phyloP scores from a whole-genome alignment of 768 basidiomycete genomes.

The Grammothele lineata region DNA sequence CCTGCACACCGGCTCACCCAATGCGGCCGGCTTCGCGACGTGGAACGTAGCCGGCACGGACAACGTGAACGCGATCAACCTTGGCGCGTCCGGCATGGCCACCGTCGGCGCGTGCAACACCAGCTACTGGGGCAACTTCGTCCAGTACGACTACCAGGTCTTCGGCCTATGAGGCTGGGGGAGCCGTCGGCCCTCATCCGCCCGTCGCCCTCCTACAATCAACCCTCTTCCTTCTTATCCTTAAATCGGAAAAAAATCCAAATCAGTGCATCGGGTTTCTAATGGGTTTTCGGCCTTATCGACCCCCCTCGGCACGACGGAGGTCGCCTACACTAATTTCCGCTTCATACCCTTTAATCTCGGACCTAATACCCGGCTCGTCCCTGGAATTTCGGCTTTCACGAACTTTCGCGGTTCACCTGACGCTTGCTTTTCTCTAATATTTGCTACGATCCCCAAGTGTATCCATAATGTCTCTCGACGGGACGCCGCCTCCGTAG shows the following conservation, averaged over 20 bases:
- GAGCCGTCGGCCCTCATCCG: not conserved
- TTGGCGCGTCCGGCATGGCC: conserved; percentile 55
- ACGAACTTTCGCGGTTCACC: not conserved
- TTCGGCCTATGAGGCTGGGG: conserved; percentile 31
- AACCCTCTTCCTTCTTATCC: not conserved
- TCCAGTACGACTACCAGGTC: conserved; percentile 71
- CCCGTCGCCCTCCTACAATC: conserved; percentile 6
- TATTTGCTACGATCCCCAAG: not conserved
- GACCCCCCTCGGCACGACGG: no score
- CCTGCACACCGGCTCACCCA: conserved; percentile 58
- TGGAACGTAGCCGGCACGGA: conserved; percentile 54
- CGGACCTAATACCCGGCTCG: no score
- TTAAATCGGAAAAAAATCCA: not conserved
- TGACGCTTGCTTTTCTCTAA: not conserved
- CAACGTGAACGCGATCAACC: conserved; percentile 51
- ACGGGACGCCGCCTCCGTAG: no score
- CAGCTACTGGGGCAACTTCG: conserved; percentile 61
- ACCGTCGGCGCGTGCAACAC: conserved; percentile 57
- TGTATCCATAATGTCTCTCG: conserved; percentile 15
- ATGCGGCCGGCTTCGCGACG: conserved; percentile 37
- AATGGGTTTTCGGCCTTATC: no score
- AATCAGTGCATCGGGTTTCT: no score
- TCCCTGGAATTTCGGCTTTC: no score
- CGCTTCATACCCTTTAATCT: no score
- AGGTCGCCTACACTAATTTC: no score